Conservation (phyloP, 139 green algal genomes). For the Edaphochlamys debaryana region DNA sequence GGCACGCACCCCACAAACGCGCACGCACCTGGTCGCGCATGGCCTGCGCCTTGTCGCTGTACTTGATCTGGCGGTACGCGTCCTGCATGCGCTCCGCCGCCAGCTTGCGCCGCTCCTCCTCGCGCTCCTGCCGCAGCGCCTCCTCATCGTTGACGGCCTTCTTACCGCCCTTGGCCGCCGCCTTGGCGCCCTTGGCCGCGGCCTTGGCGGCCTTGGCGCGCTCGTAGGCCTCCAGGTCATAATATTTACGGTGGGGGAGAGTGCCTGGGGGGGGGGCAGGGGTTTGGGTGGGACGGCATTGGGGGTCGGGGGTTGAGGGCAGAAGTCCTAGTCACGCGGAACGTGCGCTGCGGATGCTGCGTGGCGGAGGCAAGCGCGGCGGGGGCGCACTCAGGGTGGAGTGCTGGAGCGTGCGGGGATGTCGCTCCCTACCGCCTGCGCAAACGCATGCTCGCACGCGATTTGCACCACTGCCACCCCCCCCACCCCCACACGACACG, state of each 20-base stretch:
- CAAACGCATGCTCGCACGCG: no score
- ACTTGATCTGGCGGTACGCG: constrained; percentile 80
- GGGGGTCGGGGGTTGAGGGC: no score
- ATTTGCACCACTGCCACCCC: no score
- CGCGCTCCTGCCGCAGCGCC: constrained; percentile 65
- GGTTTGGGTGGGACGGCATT: no score
- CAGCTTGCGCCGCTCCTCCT: constrained; percentile 58
- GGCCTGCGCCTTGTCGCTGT: constrained; percentile 61
- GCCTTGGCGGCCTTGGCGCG: constrained; percentile 56
- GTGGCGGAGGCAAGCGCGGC: no score
- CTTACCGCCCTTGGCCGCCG: constrained; percentile 39
- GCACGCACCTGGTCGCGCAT: constrained; percentile 74
- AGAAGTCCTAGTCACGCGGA: no score
- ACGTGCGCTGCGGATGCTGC: no score
- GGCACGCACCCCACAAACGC: no score
- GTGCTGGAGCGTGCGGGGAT: no score
- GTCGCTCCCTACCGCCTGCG: no score
- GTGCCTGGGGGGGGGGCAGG: constrained; percentile 63
- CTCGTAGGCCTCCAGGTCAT: constrained; percentile 83
- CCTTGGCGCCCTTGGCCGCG: constrained; percentile 52
- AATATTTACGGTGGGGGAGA: constrained; percentile 84
- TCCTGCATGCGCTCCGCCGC: constrained; percentile 68
- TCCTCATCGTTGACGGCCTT: constrained; percentile 69
- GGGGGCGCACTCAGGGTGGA: no score
- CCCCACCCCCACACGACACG: no score